phyloP scores from a whole-genome alignment of 2,329 filamentous ascomycete species.

The Fusarium clavum region DNA sequence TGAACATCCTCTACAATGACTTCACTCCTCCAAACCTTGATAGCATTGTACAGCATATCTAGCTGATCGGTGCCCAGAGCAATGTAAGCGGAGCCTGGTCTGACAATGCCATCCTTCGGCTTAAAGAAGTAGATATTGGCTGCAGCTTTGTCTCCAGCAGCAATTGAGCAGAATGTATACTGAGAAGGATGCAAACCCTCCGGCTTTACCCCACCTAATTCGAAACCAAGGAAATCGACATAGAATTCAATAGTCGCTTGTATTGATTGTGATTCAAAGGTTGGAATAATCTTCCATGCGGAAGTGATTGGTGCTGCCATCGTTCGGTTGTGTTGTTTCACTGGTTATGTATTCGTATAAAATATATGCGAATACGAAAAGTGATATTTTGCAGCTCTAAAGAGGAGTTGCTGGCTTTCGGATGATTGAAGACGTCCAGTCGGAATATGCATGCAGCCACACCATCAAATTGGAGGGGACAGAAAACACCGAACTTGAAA shows the following conservation, averaged over 20 bases:
- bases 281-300: conserved; percentile 34
- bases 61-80: conserved; percentile 25
- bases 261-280: conserved; percentile 32
- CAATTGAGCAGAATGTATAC: conserved; percentile 30
- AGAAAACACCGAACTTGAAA: not conserved
- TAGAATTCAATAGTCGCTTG: conserved; percentile 23
- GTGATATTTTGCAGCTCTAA: not conserved
- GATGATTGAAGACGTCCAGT: conserved; percentile 11
- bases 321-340: not conserved
- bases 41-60: conserved; percentile 15
- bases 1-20: conserved; percentile 22
- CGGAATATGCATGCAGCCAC: conserved; percentile 22
- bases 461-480: conserved; percentile 8
- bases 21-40: conserved; percentile 17
- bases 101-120: conserved; percentile 4
- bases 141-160: conserved; percentile 27
- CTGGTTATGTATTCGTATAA: conserved; percentile 28
- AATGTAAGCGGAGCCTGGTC: conserved; percentile 26
- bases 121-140: conserved; percentile 39
- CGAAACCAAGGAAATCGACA: conserved; percentile 23
- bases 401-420: conserved; percentile 21
- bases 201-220: conserved; percentile 18
- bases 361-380: conserved; percentile 33
- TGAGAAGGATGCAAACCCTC: conserved; percentile 13
- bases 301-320: conserved; percentile 26